Percentiles rank a stretch among this genome's conserved stretches.
phyloP scores from a whole-genome alignment of 768 basidiomycete genomes.

The Leucocoprinus sp. region DNA sequence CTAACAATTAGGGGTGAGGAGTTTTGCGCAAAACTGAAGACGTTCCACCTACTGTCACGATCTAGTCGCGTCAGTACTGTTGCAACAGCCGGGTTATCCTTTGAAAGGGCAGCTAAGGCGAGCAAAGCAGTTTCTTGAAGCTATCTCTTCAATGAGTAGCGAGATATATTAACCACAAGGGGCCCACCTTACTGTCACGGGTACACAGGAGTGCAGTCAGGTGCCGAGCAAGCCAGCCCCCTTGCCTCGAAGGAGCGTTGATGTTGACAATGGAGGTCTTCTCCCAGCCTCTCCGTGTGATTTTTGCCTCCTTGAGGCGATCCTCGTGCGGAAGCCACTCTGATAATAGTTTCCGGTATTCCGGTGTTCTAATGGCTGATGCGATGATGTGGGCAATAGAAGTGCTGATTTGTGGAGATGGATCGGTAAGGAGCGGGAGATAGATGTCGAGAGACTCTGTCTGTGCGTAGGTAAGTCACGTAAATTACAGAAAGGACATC shows the following conservation, averaged over 20 bases:
- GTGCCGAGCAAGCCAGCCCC: slow-evolving; percentile 53
- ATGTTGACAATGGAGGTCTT: slow-evolving; percentile 36
- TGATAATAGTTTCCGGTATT: slow-evolving; percentile 42
- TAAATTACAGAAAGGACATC: slow-evolving; percentile 1
- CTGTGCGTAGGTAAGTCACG: slow-evolving; percentile 21
- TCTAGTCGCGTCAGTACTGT: slow-evolving; percentile 34
- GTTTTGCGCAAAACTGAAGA: background rate
- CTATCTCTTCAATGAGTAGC: slow-evolving; percentile 23
- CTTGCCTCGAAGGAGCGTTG: slow-evolving; percentile 32
- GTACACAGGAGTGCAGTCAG: slow-evolving; percentile 39
- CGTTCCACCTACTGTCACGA: slow-evolving; percentile 24
- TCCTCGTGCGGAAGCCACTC: slow-evolving; percentile 60
- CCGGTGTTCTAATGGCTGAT: slow-evolving; percentile 37
- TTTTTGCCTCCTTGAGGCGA: slow-evolving; percentile 40
- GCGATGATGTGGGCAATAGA: slow-evolving; percentile 56
- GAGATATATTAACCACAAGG: background rate
- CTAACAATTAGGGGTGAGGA: slow-evolving; percentile 11
- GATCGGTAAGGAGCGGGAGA: slow-evolving; percentile 51
- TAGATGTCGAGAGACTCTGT: slow-evolving; percentile 56
- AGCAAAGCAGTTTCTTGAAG: slow-evolving; percentile 57
- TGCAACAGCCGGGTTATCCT: slow-evolving; percentile 53
- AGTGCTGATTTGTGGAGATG: slow-evolving; percentile 30
- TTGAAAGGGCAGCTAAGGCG: slow-evolving; percentile 58
- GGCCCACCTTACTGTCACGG: slow-evolving; percentile 46
- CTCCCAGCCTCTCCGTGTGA: slow-evolving; percentile 63